Base-by-base conservation (phyloP, 139 green algal species). In the Zygnema cylindricum region DNA sequence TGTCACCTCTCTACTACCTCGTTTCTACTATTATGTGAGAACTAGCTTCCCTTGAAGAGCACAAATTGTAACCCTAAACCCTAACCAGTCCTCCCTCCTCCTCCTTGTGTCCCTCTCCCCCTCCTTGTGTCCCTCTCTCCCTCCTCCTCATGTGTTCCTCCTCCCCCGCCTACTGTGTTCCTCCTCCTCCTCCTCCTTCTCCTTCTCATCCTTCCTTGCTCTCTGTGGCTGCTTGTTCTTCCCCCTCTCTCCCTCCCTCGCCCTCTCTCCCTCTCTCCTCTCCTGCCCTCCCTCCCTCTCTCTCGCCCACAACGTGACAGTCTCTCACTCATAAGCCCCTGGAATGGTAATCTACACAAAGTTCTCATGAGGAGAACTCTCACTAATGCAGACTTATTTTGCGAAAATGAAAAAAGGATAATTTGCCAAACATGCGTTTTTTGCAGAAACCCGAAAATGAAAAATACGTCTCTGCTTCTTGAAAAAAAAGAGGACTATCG, bases 1-100 rank as follows among this genome's bases (percentile, higher is more conserved):
- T 30, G 30, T 73, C 57, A 30, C 57, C 25, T 35, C 25, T 35
- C 30, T 25, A 35, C 30, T 30, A 73, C 57, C 30, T 30, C 57
- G 30, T 30, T 25, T 25, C 30, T 73, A 35, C 30, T 30, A 73
- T 30, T 30, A 30, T 35, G 30, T 25, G 30, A 73, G 30, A 35
- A 25, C 57, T 73, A 25, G 30, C 25, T 30, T 35, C 25, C 57
- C 25, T 25, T 30, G 57, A 30, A 25, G 57, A 30, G 30, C 25
- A 35, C 30, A 30, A 73, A 25, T 35, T 25, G 30, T 73, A 30
- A 25, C 25, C 30, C 30, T 35, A 30, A 25, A 30, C 57, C 57
- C 57, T 30, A 25, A 35, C 57, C 57, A 35, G 57, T 73, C 57
- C 57, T 73, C 57, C 57, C 57, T 73, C 57, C 57, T 73, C 57